These are phyloP conservation scores for Hanseniaspora valbyensis DNA, from an alignment of 805 yeast genomes.

Conservation along the genomic window DNA sequence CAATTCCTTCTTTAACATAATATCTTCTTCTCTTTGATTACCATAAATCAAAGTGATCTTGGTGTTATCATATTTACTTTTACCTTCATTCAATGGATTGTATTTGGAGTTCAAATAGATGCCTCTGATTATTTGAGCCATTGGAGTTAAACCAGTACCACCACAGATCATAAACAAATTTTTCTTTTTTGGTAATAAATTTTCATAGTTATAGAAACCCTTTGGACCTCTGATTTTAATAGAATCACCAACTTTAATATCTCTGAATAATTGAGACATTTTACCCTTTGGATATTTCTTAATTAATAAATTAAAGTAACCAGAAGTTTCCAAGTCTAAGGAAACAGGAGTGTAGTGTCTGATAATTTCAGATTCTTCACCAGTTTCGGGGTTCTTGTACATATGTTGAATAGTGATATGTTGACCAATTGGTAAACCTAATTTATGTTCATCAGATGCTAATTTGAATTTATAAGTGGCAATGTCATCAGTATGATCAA, in stretches of 20 bases:
- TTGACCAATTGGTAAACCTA: conserved; percentile 91
- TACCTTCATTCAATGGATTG: background rate
- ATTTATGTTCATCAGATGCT: conserved; percentile 58
- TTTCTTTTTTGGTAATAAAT: conserved; percentile 49
- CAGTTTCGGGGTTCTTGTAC: conserved; percentile 19
- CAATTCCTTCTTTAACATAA: conserved; percentile 67
- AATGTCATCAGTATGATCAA: conserved; percentile 66
- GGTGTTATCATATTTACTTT: conserved; percentile 45
- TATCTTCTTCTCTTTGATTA: conserved; percentile 68
- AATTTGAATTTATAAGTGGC: conserved; percentile 74
- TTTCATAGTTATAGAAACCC: conserved; percentile 73
- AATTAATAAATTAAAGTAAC: conserved; percentile 74
- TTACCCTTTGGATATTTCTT: conserved; percentile 80
- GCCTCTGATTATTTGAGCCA: conserved; percentile 83
- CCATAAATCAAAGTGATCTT: conserved; percentile 68
- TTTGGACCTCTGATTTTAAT: conserved; percentile 81
- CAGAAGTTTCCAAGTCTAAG: conserved; percentile 57
- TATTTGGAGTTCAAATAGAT: conserved; percentile 56
- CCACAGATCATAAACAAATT: conserved; percentile 87
- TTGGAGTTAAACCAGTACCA: conserved; percentile 93
- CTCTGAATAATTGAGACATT: conserved; percentile 63
- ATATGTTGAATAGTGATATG: conserved; percentile 62
- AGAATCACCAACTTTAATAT: conserved; percentile 64
- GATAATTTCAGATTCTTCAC: conserved; percentile 60
- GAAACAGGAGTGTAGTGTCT: conserved; percentile 89